Percentiles rank a stretch among this genome's conserved stretches.
These are phyloP conservation scores for Flaveria floridana DNA, from an alignment of 140 eudicot species.

Conservation along the genomic window DNA sequence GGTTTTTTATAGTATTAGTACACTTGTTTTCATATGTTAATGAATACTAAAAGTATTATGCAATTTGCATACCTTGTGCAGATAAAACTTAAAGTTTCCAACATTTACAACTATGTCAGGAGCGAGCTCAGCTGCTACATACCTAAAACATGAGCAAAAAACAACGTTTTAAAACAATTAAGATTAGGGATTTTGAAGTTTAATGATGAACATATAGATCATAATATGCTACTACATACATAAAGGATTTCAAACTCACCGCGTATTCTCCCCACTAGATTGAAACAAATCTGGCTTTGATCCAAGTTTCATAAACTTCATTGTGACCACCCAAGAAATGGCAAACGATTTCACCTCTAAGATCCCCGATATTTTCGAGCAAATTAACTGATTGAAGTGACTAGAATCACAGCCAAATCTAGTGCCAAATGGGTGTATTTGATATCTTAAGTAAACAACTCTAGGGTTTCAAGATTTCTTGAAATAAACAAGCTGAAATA, in stretches of 20 bases:
- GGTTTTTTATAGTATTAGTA: conserved; percentile 8
- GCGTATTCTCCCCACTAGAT: conserved; percentile 70
- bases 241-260: conserved; percentile 49
- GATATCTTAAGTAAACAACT: conserved; percentile 6
- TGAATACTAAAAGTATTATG: background rate
- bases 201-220: background rate
- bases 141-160: conserved; percentile 40
- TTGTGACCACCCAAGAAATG: conserved; percentile 31
- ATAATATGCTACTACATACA: background rate
- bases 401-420: conserved; percentile 8
- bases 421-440: conserved; percentile 10
- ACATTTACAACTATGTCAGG: conserved; percentile 53
- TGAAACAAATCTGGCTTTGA: conserved; percentile 92
- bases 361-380: conserved; percentile 13
- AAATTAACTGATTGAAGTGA: conserved; percentile 13
- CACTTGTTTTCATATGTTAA: conserved; percentile 1
- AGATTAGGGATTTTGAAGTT: background rate
- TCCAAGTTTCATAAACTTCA: conserved; percentile 99
- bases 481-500: conserved; percentile 27
- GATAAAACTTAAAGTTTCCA: conserved; percentile 53
- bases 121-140: conserved; percentile 57
- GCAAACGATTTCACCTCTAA: conserved; percentile 23
- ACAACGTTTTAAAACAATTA: background rate
- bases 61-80: conserved; percentile 53
- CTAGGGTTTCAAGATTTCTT: conserved; percentile 41